These are phyloP conservation scores for Lolium rigidum DNA, from an alignment of 176 grass and related monocot species.

Conservation along the genomic window DNA sequence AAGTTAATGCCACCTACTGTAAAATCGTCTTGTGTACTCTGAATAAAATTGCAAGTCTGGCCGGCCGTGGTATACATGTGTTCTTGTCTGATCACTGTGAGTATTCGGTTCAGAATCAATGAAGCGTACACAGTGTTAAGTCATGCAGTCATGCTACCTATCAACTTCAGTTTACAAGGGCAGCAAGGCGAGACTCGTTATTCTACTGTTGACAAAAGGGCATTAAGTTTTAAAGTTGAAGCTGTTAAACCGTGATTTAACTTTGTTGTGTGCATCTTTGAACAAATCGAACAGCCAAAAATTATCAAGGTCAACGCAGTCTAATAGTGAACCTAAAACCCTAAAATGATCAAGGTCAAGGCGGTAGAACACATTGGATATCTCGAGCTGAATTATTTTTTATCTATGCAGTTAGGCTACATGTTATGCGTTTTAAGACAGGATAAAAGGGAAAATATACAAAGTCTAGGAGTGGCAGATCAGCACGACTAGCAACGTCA, in stretches of 20 bases:
- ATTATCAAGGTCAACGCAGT: background rate
- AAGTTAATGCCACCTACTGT: background rate
- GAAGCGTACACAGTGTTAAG: background rate
- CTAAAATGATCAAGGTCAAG: no score
- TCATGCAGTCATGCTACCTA: no score
- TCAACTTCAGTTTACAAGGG: no score
- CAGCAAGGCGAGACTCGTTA: no score
- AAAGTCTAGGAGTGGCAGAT: no score
- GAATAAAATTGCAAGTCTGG: no score
- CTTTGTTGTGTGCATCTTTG: background rate
- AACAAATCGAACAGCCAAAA: background rate
- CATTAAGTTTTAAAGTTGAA: background rate
- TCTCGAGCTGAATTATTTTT: background rate
- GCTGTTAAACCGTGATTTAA: background rate
- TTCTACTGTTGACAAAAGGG: no score
- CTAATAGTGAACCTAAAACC: background rate
- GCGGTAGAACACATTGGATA: no score
- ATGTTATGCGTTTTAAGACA: background rate
- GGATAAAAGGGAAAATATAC: no score
- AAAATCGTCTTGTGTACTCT: no score
- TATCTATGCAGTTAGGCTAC: background rate
- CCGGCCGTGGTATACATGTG: background rate
- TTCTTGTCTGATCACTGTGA: background rate
- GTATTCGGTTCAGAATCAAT: background rate
- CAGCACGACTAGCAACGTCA: background rate